Evolutionary conservation across 2,329 filamentous ascomycete species (phyloP), one percentile per base, ranked within the genome.

Genomic region (Fusarium sp.): DNA sequence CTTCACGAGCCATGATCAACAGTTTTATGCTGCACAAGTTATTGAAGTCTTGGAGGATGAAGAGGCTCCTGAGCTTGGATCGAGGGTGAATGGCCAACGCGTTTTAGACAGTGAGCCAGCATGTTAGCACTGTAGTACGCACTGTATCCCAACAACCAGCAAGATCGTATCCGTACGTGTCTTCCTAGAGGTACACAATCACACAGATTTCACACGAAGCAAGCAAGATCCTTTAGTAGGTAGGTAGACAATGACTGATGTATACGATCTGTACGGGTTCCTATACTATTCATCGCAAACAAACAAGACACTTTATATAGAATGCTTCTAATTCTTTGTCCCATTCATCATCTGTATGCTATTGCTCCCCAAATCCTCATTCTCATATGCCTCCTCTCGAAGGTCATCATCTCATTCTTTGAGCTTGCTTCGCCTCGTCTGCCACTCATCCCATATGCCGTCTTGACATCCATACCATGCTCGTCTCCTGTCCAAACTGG

Each of bases 341-440:
- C 67, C 70, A 71, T 77, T 79, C 68, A 51, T 77, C 66, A 76
- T 75, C 71, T 78, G 73, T 75, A 75, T 78, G 73, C 73, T 72
- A 63, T 73, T 76, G 65, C 71, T 78, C 69, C 57, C 74, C 76
- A 65, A 67, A 70, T 67, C 65, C 62, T 64, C 66, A 63, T 69
- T 56, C 69, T 72, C 66, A 68, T 69, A 48, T 72, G 76, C 72
- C 76, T 69, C 58, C 58, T 77, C 69, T 73, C 66, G 44, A 63
- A 64, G 56, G 54, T 57, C 61, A 52, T 64, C 33, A 49, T 38
- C 41, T 73, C 74, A 76, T 63, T 74, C 69, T 76, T 51, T 57
- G 52, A 67, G 68, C 66, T 51, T 51, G 33, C 33, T 49, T 59
- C 42, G 41, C 33, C 36, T 49, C 15, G 33, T 63, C 49, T 56